These are phyloP conservation scores for Cladosporium sp. DNA, from an alignment of 2,329 filamentous ascomycete species.

Conservation along the genomic window DNA sequence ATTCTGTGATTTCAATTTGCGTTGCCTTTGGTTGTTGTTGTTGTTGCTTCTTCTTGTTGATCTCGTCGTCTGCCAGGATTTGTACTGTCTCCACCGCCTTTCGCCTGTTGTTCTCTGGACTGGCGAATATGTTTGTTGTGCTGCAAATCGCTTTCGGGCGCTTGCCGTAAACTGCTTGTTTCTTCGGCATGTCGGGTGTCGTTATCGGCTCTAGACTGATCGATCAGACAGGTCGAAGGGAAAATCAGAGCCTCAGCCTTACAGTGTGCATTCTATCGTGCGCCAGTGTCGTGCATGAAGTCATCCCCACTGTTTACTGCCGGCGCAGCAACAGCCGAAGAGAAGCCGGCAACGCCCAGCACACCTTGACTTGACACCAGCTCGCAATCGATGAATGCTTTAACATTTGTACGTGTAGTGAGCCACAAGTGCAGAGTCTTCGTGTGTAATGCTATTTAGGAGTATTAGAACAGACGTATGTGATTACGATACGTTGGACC, in stretches of 20 bases:
- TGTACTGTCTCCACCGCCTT: constrained; percentile 2
- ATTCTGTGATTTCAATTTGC: background rate
- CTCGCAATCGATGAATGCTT: too few relatives aligned
- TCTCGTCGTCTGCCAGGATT: background rate
- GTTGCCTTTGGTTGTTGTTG: background rate
- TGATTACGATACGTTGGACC: background rate
- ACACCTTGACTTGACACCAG: too few relatives aligned
- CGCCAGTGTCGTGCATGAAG: background rate
- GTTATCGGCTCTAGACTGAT: too few relatives aligned
- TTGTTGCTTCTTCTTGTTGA: background rate
- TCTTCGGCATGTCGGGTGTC: constrained; percentile 27
- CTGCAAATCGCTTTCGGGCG: constrained; percentile 29
- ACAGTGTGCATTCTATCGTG: background rate
- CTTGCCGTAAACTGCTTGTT: constrained; percentile 36
- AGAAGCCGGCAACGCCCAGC: background rate
- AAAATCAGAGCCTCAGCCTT: background rate
- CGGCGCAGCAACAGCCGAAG: constrained; percentile 2
- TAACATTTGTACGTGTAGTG: too few relatives aligned
- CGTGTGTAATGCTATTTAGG: too few relatives aligned
- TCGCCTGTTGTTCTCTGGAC: constrained; percentile 20
- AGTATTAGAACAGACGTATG: background rate
- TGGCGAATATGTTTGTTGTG: constrained; percentile 21
- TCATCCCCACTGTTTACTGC: background rate
- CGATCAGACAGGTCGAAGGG: background rate
- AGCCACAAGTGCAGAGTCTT: too few relatives aligned